These are phyloP conservation scores for Mycena indigotica DNA, from an alignment of 768 basidiomycete genomes.

Conservation along the genomic window DNA sequence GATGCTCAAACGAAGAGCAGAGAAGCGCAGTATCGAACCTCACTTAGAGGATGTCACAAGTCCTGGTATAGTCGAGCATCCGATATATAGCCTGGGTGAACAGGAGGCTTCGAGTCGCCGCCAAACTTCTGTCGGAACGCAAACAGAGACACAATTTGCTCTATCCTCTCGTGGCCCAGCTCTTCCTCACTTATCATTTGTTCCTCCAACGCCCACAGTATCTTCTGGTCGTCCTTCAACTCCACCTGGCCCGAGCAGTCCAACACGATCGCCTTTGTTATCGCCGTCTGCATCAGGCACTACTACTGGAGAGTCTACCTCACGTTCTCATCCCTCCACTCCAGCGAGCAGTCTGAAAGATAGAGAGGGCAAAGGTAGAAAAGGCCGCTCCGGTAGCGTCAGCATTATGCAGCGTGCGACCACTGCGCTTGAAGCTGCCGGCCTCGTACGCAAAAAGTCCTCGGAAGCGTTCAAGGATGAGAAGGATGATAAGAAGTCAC, in stretches of 20 bases:
- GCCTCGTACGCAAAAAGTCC: constrained; percentile 82
- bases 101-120: neutral
- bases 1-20: constrained; percentile 87
- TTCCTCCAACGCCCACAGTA: constrained; percentile 76
- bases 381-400: constrained; percentile 83
- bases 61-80: constrained; percentile 7
- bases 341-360: constrained; percentile 65
- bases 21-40: constrained; percentile 49
- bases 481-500: constrained; percentile 41
- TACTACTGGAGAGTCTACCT: constrained; percentile 49
- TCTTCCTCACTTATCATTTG: constrained; percentile 67
- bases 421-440: constrained; percentile 84
- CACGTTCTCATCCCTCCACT: constrained; percentile 68
- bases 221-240: constrained; percentile 44
- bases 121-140: constrained; percentile 42
- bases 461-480: constrained; percentile 68
- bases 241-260: constrained; percentile 55
- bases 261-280: constrained; percentile 53
- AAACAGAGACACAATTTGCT: constrained; percentile 44
- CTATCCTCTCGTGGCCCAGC: constrained; percentile 32
- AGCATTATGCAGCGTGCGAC: constrained; percentile 96
- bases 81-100: neutral
- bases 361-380: constrained; percentile 63
- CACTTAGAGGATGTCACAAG: constrained; percentile 9
- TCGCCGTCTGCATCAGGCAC: constrained; percentile 55